Evolutionary conservation across 2,329 filamentous ascomycete species (phyloP).

Genomic region (Fusarium sp.): DNA sequence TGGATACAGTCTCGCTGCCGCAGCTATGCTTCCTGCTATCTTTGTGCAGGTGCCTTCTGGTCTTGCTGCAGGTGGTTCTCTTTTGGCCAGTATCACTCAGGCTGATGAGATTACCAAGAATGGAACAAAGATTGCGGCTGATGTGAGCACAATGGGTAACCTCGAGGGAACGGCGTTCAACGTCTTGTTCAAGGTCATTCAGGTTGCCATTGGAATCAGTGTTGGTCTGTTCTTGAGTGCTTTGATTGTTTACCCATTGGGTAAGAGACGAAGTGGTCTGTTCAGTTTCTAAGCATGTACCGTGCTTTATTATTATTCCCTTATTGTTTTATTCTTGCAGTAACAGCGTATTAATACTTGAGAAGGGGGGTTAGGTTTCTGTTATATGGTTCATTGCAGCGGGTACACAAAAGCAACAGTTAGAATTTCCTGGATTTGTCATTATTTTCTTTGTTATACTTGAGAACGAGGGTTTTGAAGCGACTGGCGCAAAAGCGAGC

Average conservation of each 20-base stretch:
- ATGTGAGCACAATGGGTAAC: constrained; percentile 46
- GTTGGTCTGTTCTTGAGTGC: constrained; percentile 72
- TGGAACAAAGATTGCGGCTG: constrained; percentile 51
- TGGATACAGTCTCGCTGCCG: constrained; percentile 85
- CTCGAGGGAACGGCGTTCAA: constrained; percentile 66
- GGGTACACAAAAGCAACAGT: constrained; percentile 12
- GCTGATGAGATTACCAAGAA: constrained; percentile 69
- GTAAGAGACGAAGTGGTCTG: constrained; percentile 70
- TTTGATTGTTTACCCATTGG: constrained; percentile 68
- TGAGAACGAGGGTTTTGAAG: constrained; percentile 1
- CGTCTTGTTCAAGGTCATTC: constrained; percentile 70
- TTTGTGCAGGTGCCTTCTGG: constrained; percentile 79
- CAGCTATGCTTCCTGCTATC: constrained; percentile 88
- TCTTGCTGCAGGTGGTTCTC: constrained; percentile 71
- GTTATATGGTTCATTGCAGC: background rate
- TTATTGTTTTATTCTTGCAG: background rate
- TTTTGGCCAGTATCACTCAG: constrained; percentile 70
- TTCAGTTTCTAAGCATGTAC: constrained; percentile 63
- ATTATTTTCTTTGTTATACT: constrained; percentile 10
- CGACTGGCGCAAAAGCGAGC: constrained; percentile 41
- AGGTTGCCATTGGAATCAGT: constrained; percentile 74
- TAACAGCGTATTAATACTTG: background rate
- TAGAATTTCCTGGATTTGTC: constrained; percentile 6
- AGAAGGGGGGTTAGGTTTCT: background rate
- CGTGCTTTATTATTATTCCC: background rate